Evolutionary conservation across 106 monocot genomes (phyloP), one percentile per base, ranked within the genome.

Genomic region (Dendrobium officinale): DNA sequence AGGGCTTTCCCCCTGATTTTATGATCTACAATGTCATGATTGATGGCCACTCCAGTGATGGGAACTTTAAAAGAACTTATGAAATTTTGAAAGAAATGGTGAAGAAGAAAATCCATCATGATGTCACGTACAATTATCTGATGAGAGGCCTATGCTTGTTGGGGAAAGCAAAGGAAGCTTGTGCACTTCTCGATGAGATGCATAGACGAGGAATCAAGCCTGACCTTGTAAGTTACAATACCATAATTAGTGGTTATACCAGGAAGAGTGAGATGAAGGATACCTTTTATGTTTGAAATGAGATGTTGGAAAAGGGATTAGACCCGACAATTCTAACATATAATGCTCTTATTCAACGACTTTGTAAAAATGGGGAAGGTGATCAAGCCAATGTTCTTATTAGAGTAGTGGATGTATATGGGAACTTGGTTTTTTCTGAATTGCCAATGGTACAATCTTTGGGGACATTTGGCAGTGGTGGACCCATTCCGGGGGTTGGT

Each of bases 401-500:
- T 84, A 67, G 92, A 97, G 85, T 86, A 9, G 61, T 88, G 44
- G 44, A 67, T 70, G 19, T 66, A 40, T 84, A 90, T 49, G 75
- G 81, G 42, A 56, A 33, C 68, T 55, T 85, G 26, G 37, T 86
- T 80, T 82, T 85, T 19, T 85, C 80, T 33, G 83, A 82, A 78
- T 91, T 85, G 89, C 74, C 44, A 22, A 29, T 48, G 49, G 43
- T 88, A 66, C 93, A 93, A 70, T 90, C 82, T 68, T 31, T 83
- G 67, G 93, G 95, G 77, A 83, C 85, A 41, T 99, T 91, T 80
- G 89, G 95, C 45, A 85, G 98, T 87, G 98, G 95, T 70, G 95
- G 98, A 78, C 98, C 93, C 72, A 93, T 93, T 67, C 95, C 98
- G 77, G 95, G 98, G 59, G 77, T 91, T 77, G 98, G 95, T 42